phyloP scores from a whole-genome alignment of 306 rosid genomes.

The Dalbergia cochinchinensis region DNA sequence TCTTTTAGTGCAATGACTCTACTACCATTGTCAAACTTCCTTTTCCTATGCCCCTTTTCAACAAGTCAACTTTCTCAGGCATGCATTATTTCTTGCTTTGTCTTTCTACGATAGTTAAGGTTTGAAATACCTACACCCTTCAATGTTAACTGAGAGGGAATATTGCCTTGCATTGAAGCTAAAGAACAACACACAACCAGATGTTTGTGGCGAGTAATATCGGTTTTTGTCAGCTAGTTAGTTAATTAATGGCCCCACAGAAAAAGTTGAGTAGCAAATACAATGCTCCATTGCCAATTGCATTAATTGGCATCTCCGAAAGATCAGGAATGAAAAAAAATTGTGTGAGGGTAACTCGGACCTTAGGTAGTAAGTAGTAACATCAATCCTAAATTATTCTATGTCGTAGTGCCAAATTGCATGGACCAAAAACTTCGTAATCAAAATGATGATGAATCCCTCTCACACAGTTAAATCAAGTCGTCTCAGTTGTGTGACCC shows the following conservation, averaged over 20 bases:
- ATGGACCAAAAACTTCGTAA: not conserved
- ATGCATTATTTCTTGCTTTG: conserved; percentile 19
- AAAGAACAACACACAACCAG: too few relatives aligned
- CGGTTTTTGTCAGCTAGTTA: too few relatives aligned
- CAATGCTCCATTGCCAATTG: not conserved
- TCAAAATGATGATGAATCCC: not conserved
- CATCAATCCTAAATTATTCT: not conserved
- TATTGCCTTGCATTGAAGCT: not conserved
- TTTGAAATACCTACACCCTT: not conserved
- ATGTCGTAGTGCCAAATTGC: not conserved
- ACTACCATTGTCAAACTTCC: not conserved
- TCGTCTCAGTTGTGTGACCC: not conserved
- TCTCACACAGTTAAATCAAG: conserved; percentile 8
- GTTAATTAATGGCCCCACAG: too few relatives aligned
- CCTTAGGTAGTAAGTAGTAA: not conserved
- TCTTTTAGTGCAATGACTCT: not conserved
- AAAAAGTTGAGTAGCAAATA: too few relatives aligned
- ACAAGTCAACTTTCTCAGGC: conserved; percentile 23
- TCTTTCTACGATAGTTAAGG: too few relatives aligned
- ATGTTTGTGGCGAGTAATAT: too few relatives aligned
- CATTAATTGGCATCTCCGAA: not conserved
- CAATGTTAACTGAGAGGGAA: not conserved
- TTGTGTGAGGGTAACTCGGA: not conserved
- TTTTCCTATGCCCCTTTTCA: not conserved
- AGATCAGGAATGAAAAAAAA: not conserved